Conservation (phyloP, 2,329 filamentous ascomycete genomes). For the Fusarium equiseti region DNA sequence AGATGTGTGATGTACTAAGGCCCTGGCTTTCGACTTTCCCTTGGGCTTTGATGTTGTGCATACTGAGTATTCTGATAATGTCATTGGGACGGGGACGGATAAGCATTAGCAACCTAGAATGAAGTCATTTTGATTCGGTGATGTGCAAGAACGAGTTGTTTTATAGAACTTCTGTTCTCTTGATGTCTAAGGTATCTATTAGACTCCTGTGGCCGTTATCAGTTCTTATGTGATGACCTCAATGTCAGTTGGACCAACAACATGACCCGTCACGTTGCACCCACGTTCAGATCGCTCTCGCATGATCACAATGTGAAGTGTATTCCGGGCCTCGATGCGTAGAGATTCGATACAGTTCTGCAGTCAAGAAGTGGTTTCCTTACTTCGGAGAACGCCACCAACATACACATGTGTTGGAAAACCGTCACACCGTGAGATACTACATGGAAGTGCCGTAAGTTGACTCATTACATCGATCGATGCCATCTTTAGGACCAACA, state of each 20-base stretch:
- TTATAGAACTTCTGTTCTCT: not conserved
- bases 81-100: conserved; percentile 11
- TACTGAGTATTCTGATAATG: conserved; percentile 29
- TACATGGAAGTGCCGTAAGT: not conserved
- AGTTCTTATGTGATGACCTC: not conserved
- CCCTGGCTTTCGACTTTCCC: conserved; percentile 28
- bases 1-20: conserved; percentile 39
- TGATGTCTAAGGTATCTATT: not conserved
- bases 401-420: conserved; percentile 2
- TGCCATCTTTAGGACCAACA: not conserved
- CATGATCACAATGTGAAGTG: not conserved
- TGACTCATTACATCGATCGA: not conserved
- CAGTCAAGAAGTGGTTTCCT: conserved; percentile 16
- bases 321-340: not conserved
- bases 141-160: conserved; percentile 6
- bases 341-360: not conserved
- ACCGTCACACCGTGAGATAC: not conserved
- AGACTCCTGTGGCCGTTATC: not conserved
- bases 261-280: not conserved
- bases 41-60: conserved; percentile 29
- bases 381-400: conserved; percentile 16
- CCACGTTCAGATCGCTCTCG: not conserved
- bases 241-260: not conserved
- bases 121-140: conserved; percentile 34
- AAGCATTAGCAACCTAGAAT: conserved; percentile 34